A percentile compares a stretch with the other conserved stretches of the same genome.
Conservation (phyloP, 2,329 filamentous ascomycete genomes). For the Nemania bipapillata region DNA sequence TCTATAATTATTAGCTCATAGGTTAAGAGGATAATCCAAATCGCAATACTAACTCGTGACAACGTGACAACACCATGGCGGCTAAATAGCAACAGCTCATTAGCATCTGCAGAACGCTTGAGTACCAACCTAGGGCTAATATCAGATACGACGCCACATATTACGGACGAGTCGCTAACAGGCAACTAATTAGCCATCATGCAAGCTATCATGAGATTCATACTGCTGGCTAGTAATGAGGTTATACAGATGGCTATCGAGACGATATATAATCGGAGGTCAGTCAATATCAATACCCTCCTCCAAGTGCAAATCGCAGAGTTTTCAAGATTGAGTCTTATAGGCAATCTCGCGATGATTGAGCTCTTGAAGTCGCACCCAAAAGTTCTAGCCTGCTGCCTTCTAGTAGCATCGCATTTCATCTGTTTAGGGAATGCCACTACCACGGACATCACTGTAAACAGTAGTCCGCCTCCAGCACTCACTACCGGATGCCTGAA, state of each 20-base stretch:
- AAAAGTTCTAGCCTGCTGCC: neutral
- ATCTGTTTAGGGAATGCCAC: neutral
- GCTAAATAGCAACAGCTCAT: slow-evolving; percentile 8
- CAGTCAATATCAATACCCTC: neutral
- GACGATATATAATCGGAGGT: neutral
- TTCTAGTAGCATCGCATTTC: neutral
- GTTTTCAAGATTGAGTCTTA: neutral
- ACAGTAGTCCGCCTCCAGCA: neutral
- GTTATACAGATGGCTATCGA: neutral
- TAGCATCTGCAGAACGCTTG: neutral
- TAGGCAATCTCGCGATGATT: neutral
- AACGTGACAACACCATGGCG: neutral
- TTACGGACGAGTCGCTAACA: neutral
- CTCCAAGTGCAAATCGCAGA: neutral
- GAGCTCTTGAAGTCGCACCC: neutral
- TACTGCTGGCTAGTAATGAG: neutral
- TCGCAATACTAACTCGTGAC: neutral
- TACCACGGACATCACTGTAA: neutral
- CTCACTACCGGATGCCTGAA: slow-evolving; percentile 13
- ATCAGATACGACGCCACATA: neutral
- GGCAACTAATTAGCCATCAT: neutral
- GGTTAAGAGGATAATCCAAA: neutral
- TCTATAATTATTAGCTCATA: neutral
- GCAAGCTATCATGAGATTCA: neutral
- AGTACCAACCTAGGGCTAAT: slow-evolving; percentile 1